Evolutionary conservation across 1,139 yeast genomes (phyloP).

Genomic region (Saccharomyces pastorianus): DNA sequence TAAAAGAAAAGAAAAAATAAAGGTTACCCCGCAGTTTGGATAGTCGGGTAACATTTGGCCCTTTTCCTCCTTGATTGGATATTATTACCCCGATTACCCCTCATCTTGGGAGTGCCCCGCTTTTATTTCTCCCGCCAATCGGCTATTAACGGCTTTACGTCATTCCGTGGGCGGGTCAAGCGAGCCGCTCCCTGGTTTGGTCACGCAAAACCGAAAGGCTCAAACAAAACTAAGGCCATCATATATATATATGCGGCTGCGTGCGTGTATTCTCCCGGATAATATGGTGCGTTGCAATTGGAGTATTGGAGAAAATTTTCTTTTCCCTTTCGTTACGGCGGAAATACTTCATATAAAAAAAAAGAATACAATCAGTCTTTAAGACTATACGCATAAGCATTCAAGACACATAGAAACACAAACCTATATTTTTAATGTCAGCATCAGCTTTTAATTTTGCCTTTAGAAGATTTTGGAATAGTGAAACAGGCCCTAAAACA

Average conservation of each 20-base stretch:
- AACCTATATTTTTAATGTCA: conserved; percentile 29
- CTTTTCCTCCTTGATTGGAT: background rate
- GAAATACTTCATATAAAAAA: background rate
- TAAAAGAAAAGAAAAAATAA: background rate
- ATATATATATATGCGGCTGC: background rate
- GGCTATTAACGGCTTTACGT: background rate
- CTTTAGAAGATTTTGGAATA: conserved; percentile 62
- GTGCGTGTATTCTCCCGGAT: background rate
- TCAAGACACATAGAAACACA: conserved; percentile 1
- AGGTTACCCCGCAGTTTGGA: background rate
- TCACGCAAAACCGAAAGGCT: background rate
- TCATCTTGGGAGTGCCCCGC: background rate
- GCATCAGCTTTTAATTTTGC: conserved; percentile 35
- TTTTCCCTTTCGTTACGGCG: background rate
- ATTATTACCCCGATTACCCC: background rate
- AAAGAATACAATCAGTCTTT: background rate
- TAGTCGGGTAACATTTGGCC: background rate
- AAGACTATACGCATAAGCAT: background rate
- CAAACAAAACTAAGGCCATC: background rate
- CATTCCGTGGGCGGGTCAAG: background rate
- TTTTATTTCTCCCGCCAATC: background rate
- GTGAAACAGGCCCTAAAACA: conserved; percentile 91
- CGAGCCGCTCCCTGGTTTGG: background rate
- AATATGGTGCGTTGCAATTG: background rate
- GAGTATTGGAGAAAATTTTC: background rate